phyloP scores from a whole-genome alignment of 495 filamentous ascomycete genomes.

The Daldinia concentrica region DNA sequence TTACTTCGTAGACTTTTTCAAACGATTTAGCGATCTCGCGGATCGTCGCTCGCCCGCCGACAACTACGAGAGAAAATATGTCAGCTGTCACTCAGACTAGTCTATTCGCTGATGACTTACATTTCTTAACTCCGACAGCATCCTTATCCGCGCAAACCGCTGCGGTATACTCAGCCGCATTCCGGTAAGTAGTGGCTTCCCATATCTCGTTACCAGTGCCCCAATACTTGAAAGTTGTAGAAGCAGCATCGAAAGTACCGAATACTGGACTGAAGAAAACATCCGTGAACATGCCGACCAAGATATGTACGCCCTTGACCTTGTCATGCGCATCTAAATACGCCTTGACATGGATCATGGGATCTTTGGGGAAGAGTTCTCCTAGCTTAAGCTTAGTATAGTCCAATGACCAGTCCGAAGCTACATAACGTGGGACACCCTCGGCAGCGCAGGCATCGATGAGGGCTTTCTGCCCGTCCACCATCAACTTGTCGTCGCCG shows the following conservation, averaged over 20 bases:
- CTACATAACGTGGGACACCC: constrained; percentile 54
- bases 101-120: constrained; percentile 36
- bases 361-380: constrained; percentile 54
- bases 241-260: constrained; percentile 35
- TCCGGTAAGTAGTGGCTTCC: constrained; percentile 49
- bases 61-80: constrained; percentile 26
- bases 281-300: constrained; percentile 49
- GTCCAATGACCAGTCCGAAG: constrained; percentile 56
- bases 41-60: constrained; percentile 46
- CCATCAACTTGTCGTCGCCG: constrained; percentile 54
- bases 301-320: constrained; percentile 50
- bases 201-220: constrained; percentile 50
- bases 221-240: constrained; percentile 44
- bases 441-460: constrained; percentile 56
- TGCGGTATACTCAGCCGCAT: constrained; percentile 52
- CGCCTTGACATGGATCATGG: constrained; percentile 54
- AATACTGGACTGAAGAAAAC: constrained; percentile 35
- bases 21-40: constrained; percentile 44
- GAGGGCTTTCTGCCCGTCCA: constrained; percentile 55
- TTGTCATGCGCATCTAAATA: constrained; percentile 54
- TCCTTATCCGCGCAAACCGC: constrained; percentile 44
- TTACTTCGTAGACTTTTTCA: constrained; percentile 44
- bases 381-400: constrained; percentile 53
- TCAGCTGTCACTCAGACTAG: neutral
- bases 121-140: constrained; percentile 42